Evolutionary conservation across 164 flowering plant species (phyloP).

Genomic region (Aristolochia californica): DNA sequence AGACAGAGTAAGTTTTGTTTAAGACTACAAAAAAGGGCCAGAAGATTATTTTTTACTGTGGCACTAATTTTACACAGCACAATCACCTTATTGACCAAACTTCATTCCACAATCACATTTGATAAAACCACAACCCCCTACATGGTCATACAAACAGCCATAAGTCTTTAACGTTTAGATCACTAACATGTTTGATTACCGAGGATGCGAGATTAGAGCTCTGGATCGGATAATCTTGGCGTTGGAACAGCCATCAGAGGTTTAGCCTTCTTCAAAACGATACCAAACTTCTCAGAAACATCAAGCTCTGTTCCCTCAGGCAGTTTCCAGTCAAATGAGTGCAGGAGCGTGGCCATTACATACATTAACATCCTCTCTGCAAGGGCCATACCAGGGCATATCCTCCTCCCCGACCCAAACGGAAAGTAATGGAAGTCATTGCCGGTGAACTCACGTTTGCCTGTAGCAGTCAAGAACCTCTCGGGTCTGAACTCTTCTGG

Average conservation of each 20-base stretch:
- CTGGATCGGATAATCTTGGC: slow-evolving; percentile 1
- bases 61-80: no score
- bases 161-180: no score
- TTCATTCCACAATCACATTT: no score
- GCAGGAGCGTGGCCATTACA: neutral
- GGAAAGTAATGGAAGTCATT: slow-evolving; percentile 5
- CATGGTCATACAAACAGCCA: no score
- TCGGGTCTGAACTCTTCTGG: slow-evolving; percentile 2
- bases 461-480: slow-evolving; percentile 2
- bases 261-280: neutral
- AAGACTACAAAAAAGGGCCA: no score
- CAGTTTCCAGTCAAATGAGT: slow-evolving; percentile 6
- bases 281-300: slow-evolving; percentile 4
- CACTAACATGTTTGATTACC: no score
- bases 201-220: neutral
- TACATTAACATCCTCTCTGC: slow-evolving; percentile 1
- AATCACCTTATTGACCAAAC: no score
- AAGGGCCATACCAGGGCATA: slow-evolving; percentile 1
- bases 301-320: slow-evolving; percentile 4
- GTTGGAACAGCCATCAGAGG: slow-evolving; percentile 2
- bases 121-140: no score
- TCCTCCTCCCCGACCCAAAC: slow-evolving; percentile 8
- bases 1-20: no score
- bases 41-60: no score
- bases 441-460: slow-evolving; percentile 5